Percentiles rank a stretch among this genome's conserved stretches.
Conservation (phyloP, 371 early-diverging fungal species). For the Umbelopsis sp. region DNA sequence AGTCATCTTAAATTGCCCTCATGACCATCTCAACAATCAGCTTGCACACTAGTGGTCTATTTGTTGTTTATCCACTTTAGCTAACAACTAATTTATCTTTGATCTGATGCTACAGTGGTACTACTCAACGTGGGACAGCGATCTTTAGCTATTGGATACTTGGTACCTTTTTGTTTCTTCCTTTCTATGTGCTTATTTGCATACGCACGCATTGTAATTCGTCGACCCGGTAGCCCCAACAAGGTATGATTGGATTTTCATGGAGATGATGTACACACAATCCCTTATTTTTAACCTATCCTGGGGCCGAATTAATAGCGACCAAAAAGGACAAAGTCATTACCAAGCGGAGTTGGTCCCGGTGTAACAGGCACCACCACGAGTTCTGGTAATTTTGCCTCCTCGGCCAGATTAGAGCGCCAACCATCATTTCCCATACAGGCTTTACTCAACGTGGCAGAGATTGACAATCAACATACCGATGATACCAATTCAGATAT, state of each 20-base stretch:
- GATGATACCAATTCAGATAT: slow-evolving; percentile 12
- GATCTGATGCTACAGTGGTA: slow-evolving; percentile 20
- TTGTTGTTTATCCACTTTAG: neutral
- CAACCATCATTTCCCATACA: slow-evolving; percentile 8
- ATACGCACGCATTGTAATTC: slow-evolving; percentile 21
- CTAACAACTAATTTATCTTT: neutral
- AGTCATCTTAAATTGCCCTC: slow-evolving; percentile 1
- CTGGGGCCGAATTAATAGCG: slow-evolving; percentile 4
- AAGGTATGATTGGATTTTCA: slow-evolving; percentile 1
- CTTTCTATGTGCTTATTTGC: slow-evolving; percentile 19
- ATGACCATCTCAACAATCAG: no score
- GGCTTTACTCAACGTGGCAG: slow-evolving; percentile 15
- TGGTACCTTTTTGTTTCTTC: slow-evolving; percentile 21
- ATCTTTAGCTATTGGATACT: slow-evolving; percentile 23
- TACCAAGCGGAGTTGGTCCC: neutral
- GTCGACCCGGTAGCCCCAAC: slow-evolving; percentile 22
- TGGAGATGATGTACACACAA: neutral
- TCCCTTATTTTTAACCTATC: neutral
- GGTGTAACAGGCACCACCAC: slow-evolving; percentile 15
- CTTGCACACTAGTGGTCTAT: no score
- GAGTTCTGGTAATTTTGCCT: neutral
- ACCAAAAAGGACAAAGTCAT: slow-evolving; percentile 19
- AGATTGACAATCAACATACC: slow-evolving; percentile 1
- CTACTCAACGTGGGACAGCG: slow-evolving; percentile 17
- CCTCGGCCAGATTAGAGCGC: neutral